Base-by-base conservation (phyloP, 2,329 filamentous ascomycete genomes). In the Diplodia scrobiculata region DNA sequence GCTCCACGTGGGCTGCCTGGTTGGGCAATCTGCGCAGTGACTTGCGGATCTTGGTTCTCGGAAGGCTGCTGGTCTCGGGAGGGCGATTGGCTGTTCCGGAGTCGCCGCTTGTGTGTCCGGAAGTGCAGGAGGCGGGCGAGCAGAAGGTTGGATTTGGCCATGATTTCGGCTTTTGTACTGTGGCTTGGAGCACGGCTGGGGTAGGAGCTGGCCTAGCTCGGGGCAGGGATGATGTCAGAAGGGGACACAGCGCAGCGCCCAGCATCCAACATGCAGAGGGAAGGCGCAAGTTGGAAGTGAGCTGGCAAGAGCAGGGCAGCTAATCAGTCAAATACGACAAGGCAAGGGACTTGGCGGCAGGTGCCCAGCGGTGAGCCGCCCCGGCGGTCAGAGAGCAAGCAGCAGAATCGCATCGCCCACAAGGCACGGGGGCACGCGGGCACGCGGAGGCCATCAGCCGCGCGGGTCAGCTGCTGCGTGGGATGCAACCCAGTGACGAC, bases 1-100 rank as follows among this genome's bases (percentile, higher is more conserved):
- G 53, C 53, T 58, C 52, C 63, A 66, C 63, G 63, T 66, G 63
- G 63, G 63, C 17, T 13, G 41, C 7, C 41, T 59, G 53, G 63
- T 66, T 66, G 63, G 53, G 17, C 41, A 45, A 13, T 41, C 45
- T 50, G 58, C 41, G 58, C 58, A 29, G 58, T 3, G 58, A 36
- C 41, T 62, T 13, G 41, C 11, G 58, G 47, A 25, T 62, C 58
- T 21, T 25, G 48, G 25, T 50, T 19, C 48, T 47, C n/a, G 19
- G 19, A 7, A 19, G 34, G 5, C 4, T 13, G 34, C 2, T 17
- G 36, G 19, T 5, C 53, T 9, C 27, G 53, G 9, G 34, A 19
- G 32, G 11, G 14, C 14, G 10, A 27, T 14, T 47, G 38, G 4
- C 9, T 29, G 55, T 10, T 45, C 25, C 55, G 27, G 55, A 29